Evolutionary conservation across 1,139 yeast species (phyloP), one percentile per base, ranked within the genome.

Genomic region (Candida glucosophila): DNA sequence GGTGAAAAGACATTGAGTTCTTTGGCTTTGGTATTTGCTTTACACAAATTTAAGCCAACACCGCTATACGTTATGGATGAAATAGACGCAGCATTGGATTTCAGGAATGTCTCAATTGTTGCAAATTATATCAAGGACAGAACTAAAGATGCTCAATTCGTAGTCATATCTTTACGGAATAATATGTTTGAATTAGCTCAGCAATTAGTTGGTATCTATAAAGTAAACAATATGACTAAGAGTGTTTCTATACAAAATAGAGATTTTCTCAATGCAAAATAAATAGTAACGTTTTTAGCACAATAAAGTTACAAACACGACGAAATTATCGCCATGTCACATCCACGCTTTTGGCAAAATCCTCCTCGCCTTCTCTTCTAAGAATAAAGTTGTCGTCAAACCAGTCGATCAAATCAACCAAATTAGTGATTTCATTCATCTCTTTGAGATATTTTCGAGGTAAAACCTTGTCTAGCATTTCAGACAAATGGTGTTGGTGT

Each of bases 51-150:
- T 51, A 90, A 86, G 48, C 99, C 99, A 1, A 92, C 98, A 0
- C 98, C 99, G 5, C 58, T 92, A 25, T 92, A 92, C 49, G 98
- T 92, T 19, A 92, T 92, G 99, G 99, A 92, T 59, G 99, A 92
- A 57, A 90, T 92, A 41, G 99, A 92, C 58, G 99, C 99, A 0
- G 99, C 99, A 2, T 67, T 92, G 40, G 99, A 92, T 58, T 92
- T 90, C 56, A 66, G 97, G 48, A 92, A 92, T 45, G 98, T 92
- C 25, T 83, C 95, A 9, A 90, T 90, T 55, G 95, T 92, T 29
- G 99, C 98, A 3, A 88, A 88, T 44, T 92, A 92, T 49, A 92
- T 92, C 48, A 88, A 86, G 46, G 96, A 90, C 42, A 67, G 96
- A 27, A 92, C 98, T 3, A 82, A 82, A 54, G 85, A 88, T 53